Evolutionary conservation across 2,329 filamentous ascomycete genomes (phyloP), one percentile per base, ranked within the genome.

Genomic region (Aspergillus persii): DNA sequence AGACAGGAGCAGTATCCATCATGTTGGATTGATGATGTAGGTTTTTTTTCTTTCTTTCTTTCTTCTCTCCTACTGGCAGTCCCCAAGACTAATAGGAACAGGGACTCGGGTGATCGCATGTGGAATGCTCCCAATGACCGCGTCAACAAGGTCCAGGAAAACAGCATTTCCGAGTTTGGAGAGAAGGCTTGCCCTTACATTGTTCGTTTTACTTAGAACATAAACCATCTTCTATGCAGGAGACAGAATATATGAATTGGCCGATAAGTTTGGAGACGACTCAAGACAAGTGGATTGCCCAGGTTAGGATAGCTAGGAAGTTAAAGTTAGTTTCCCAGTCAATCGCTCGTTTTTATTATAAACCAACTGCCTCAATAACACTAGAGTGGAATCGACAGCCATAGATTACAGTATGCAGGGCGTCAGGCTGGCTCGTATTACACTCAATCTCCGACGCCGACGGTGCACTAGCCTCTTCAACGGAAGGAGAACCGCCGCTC

Each of bases 101-200:
- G 63, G 58, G 66, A 68, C 59, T 64, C 62, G 4, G 65, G 65
- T 6, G 66, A 69, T 57, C 65, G 66, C 5, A 65, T 69, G 64
- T 70, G 66, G 67, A 69, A 68, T 60, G 66, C 66, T 30, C 68
- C 68, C 11, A 69, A 69, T 51, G 67, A 68, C 47, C n/a, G 50
- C 7, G 61, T 69, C 18, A 69, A 69, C 49, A 55, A 61, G 49
- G 67, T 69, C 3, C 60, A 67, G 54, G 64, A 67, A 57, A 65
- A 63, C n/a, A 65, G 61, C 29, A 69, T 69, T 44, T 33, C 46
- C 2, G 49, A 27, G 0, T 69, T 67, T 31, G 60, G 63, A 2
- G 66, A 69, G 44, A 61, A 50, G 4, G 66, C 66, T 30, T 69
- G 68, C 44, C 66, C 66, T 6, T 61, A 64, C 54, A 63, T 70